Base-by-base conservation (phyloP, 805 yeast species). In the Geotrichum ghanense region DNA sequence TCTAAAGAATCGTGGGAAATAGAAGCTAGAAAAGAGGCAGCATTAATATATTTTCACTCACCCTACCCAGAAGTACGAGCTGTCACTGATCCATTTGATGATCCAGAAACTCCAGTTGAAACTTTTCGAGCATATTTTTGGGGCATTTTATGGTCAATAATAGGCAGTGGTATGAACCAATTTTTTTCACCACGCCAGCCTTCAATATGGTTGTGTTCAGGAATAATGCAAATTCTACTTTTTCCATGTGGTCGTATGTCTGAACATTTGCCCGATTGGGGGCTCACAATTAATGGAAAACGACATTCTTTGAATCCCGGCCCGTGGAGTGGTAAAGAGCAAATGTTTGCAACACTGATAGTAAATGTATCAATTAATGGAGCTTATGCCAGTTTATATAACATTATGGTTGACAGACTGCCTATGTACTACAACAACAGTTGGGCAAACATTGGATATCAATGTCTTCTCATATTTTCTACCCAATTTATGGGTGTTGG, bases 401-500 rank as follows among this genome's bases (percentile, higher is more conserved):
- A 49, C 31, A 45, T 55, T n/a, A 37, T 47, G 20, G 54, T 49
- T 4, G 56, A 55, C 43, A 47, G 45, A 34, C 41, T 52, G 6
- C 20, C 43, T 4, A 21, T 17, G 25, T 51, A 45, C 34, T 55
- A 50, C 31, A 43, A 47, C 41, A 43, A 35, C 25, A 27, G 52
- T 4, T 60, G 66, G 59, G 63, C 65, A 10, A 47, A 52, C 12
- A 70, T 74, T 59, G 74, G 78, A 1, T 81, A 71, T 59, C 80
- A 77, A 60, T 52, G 78, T 12, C 53, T 77, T 26, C 65, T 80
- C 26, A 63, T 74, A 1, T 51, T 78, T 3, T 70, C 81, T 2
- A 70, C 83, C 1, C 81, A 79, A 56, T 76, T 75, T 50, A 62
- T 81, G 52, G 88, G 87, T 21, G 74, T 78, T 55, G 80, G 83